Conservation (phyloP, 2,329 filamentous ascomycete species). For the Aspergillus transmontanensis region DNA sequence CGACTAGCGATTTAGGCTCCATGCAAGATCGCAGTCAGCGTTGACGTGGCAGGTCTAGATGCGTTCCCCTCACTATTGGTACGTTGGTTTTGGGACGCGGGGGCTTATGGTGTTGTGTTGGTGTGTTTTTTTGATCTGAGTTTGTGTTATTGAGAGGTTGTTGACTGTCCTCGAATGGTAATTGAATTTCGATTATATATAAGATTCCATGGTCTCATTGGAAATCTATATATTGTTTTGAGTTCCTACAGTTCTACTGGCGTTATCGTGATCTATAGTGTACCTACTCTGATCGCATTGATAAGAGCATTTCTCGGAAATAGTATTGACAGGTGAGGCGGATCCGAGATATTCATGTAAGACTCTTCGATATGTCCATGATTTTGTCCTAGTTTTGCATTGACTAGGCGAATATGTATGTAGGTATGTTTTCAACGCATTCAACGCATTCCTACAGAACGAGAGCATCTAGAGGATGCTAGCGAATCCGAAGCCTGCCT, state of each 20-base stretch:
- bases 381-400: neutral
- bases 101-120: neutral
- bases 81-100: neutral
- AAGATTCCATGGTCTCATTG: neutral
- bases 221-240: neutral
- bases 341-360: neutral
- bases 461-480: neutral
- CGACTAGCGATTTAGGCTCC: neutral
- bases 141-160: neutral
- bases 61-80: neutral
- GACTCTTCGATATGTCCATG: neutral
- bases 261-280: neutral
- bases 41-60: neutral
- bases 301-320: neutral
- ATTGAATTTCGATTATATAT: neutral
- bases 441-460: neutral
- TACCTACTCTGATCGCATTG: neutral
- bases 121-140: neutral
- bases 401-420: neutral
- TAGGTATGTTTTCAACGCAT: neutral
- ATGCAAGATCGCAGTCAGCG: neutral
- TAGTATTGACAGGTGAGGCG: neutral
- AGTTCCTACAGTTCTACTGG: neutral
- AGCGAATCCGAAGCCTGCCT: neutral
- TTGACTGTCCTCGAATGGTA: neutral